Evolutionary conservation across 106 monocot genomes (phyloP).

Genomic region (Dioscorea zingiberensis): DNA sequence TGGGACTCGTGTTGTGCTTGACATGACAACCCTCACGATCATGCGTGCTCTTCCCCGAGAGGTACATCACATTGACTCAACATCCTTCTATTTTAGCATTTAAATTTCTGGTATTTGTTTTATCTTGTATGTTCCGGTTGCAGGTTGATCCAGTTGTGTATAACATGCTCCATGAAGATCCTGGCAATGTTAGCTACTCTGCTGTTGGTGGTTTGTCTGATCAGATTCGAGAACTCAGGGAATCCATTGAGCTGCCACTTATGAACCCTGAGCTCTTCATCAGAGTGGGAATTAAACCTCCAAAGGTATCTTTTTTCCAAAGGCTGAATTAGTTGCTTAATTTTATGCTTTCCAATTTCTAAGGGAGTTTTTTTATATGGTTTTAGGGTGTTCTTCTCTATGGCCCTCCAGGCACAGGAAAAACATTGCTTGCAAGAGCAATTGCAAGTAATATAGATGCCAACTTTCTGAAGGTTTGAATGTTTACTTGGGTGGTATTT

Average conservation of each 20-base stretch:
- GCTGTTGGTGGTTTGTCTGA: constrained; percentile 86
- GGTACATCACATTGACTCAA: constrained; percentile 24
- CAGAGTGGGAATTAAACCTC: constrained; percentile 92
- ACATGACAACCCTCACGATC: constrained; percentile 98
- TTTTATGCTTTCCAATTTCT: no score
- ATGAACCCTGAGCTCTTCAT: constrained; percentile 92
- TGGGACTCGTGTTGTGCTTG: constrained; percentile 96
- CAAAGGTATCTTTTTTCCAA: constrained; percentile 45
- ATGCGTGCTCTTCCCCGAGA: constrained; percentile 96
- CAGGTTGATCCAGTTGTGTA: constrained; percentile 97
- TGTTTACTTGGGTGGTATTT: background rate
- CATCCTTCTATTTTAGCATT: no score
- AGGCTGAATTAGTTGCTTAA: no score
- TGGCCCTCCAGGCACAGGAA: constrained; percentile 93
- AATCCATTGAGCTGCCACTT: constrained; percentile 79
- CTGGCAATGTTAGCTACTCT: constrained; percentile 88
- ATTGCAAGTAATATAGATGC: constrained; percentile 96
- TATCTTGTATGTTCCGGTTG: background rate
- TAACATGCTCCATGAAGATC: constrained; percentile 94
- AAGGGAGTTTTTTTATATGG: background rate
- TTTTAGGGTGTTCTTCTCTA: constrained; percentile 87
- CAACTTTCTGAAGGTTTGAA: constrained; percentile 76
- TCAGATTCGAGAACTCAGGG: constrained; percentile 87
- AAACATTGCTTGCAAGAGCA: constrained; percentile 82
- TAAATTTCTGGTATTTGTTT: no score